phyloP scores from a whole-genome alignment of 495 filamentous ascomycete species.

The Emericellopsis terricola region DNA sequence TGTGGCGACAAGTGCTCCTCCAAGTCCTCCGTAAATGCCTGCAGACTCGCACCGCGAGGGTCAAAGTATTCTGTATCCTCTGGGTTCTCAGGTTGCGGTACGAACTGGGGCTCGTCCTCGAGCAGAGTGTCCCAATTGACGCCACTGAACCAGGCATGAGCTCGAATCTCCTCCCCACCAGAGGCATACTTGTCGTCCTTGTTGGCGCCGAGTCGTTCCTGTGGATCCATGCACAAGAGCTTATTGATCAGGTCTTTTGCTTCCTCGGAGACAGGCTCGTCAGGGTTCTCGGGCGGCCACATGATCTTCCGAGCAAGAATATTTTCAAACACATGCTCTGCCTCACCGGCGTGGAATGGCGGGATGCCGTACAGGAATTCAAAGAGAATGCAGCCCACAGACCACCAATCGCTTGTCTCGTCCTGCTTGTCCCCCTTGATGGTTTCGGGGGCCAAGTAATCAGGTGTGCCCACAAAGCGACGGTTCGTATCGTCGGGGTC shows the following conservation, averaged over 20 bases:
- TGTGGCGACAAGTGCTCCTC: constrained; percentile 74
- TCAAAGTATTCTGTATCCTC: constrained; percentile 99
- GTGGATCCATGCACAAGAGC: constrained; percentile 67
- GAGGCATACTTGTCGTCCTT: constrained; percentile 55
- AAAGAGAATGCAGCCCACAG: constrained; percentile 89
- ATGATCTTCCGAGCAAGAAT: constrained; percentile 76
- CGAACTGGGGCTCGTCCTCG: constrained; percentile 85
- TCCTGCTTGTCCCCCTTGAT: constrained; percentile 91
- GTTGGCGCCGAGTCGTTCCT: constrained; percentile 69
- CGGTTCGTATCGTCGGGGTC: constrained; percentile 88
- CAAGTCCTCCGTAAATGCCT: constrained; percentile 79
- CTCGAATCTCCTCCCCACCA: constrained; percentile 79
- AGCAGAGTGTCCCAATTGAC: constrained; percentile 80
- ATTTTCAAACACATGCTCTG: constrained; percentile 92
- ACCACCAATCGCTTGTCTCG: constrained; percentile 99
- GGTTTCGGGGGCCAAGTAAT: constrained; percentile 93
- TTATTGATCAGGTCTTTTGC: constrained; percentile 87
- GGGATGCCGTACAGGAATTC: constrained; percentile 87
- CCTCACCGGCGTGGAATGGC: constrained; percentile 80
- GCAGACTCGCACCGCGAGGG: constrained; percentile 70
- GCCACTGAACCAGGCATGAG: constrained; percentile 74
- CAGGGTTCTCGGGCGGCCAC: constrained; percentile 55
- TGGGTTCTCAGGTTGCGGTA: constrained; percentile 82
- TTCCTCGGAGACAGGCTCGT: constrained; percentile 57
- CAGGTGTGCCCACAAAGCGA: constrained; percentile 89